Conservation (phyloP, 2,329 filamentous ascomycete species). For the Paracorniculantispora psalliotae region DNA sequence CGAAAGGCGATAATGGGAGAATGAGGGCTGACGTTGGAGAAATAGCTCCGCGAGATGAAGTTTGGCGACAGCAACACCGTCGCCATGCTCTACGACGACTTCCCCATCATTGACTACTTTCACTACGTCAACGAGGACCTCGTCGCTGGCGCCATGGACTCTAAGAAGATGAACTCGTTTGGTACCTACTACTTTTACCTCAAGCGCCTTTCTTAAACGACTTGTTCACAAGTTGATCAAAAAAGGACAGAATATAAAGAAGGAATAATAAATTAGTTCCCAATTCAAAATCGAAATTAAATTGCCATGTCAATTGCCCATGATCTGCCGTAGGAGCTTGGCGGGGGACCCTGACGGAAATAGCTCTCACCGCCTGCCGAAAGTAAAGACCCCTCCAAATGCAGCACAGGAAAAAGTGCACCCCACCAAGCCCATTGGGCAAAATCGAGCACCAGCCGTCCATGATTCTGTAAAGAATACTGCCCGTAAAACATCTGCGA, state of each 20-base stretch:
- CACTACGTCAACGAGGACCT: neutral
- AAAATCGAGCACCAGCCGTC: neutral
- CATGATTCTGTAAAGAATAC: no score
- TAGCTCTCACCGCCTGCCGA: conserved; percentile 9
- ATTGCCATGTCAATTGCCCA: neutral
- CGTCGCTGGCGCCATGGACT: neutral
- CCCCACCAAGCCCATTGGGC: neutral
- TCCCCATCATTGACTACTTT: conserved; percentile 1
- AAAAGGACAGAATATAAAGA: neutral
- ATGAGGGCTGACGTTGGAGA: neutral
- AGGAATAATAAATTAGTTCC: neutral
- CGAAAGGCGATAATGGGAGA: neutral
- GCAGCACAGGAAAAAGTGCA: neutral
- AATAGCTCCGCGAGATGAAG: neutral
- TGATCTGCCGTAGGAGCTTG: neutral
- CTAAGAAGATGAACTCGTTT: neutral
- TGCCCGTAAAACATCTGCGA: no score
- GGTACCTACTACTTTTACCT: neutral
- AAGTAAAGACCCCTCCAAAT: neutral
- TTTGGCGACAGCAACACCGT: neutral
- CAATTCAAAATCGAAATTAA: neutral
- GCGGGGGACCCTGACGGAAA: neutral
- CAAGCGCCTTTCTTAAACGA: neutral
- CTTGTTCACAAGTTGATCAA: neutral
- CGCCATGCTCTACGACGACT: neutral